Percentiles rank a stretch among this genome's conserved stretches.
phyloP scores from a whole-genome alignment of 192 early-diverging fungal genomes.

The Spinellus fusiger region DNA sequence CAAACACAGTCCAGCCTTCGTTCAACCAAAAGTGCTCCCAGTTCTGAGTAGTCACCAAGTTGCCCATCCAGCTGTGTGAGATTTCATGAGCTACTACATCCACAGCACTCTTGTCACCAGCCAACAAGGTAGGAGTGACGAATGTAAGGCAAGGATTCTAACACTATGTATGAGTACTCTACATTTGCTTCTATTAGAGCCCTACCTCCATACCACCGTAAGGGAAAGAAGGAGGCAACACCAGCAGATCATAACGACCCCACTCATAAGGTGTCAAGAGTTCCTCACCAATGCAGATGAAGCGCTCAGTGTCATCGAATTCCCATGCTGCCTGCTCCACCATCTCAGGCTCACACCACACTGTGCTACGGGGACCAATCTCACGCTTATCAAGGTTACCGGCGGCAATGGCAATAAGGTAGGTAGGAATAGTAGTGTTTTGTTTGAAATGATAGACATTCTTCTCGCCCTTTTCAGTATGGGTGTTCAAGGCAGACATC shows the following conservation, averaged over 20 bases:
- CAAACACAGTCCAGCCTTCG: constrained; percentile 93
- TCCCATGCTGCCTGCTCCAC: constrained; percentile 90
- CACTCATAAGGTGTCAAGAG: constrained; percentile 91
- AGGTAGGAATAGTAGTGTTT: constrained; percentile 84
- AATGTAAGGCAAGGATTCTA: constrained; percentile 98
- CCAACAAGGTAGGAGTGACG: constrained; percentile 96
- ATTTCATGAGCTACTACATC: constrained; percentile 96
- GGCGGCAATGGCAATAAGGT: constrained; percentile 89
- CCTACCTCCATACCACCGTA: constrained; percentile 49
- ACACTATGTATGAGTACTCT: constrained; percentile 23
- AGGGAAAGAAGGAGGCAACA: constrained; percentile 84
- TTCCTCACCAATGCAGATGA: constrained; percentile 59
- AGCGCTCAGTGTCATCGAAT: constrained; percentile 75
- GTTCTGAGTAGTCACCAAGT: constrained; percentile 78
- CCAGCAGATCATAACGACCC: constrained; percentile 92
- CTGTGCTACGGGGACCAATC: constrained; percentile 88
- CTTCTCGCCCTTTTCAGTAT: constrained; percentile 44
- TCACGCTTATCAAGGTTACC: constrained; percentile 80
- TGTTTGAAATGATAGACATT: constrained; percentile 80
- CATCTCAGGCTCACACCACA: constrained; percentile 92
- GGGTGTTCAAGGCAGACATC: constrained; percentile 83
- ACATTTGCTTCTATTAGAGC: neutral
- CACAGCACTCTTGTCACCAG: constrained; percentile 88
- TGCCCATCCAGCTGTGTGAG: constrained; percentile 87
- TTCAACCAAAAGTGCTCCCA: constrained; percentile 92